Percentiles rank a stretch among this genome's conserved stretches.
Conservation (phyloP, 768 basidiomycete species). For the Trichaptum fuscoviolaceum region DNA sequence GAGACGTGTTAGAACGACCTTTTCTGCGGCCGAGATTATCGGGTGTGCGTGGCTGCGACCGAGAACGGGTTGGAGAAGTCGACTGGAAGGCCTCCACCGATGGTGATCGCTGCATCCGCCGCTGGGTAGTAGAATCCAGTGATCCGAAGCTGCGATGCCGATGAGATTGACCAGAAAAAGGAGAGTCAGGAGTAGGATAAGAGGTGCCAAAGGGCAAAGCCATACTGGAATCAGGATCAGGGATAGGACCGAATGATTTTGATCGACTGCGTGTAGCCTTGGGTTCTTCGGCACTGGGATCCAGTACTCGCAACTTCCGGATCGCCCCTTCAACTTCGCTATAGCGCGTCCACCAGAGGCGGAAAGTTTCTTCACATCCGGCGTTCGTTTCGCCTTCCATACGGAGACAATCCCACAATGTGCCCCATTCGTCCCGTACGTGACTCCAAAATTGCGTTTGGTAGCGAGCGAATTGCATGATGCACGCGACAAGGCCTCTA, state of each 20-base stretch:
- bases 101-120: background rate
- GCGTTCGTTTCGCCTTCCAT: slow-evolving; percentile 59
- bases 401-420: slow-evolving; percentile 80
- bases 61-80: background rate
- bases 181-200: background rate
- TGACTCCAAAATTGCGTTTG: slow-evolving; percentile 59
- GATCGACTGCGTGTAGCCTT: background rate
- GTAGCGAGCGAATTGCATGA: slow-evolving; percentile 46
- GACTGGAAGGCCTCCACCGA: slow-evolving; percentile 1
- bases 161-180: slow-evolving; percentile 1
- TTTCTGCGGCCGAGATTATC: background rate
- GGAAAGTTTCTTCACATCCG: slow-evolving; percentile 61
- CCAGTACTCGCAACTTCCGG: slow-evolving; percentile 28
- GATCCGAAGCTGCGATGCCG: background rate
- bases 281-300: background rate
- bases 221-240: background rate
- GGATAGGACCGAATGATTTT: background rate
- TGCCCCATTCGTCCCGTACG: slow-evolving; percentile 62
- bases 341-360: slow-evolving; percentile 69
- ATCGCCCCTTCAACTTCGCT: slow-evolving; percentile 54
- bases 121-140: background rate
- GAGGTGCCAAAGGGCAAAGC: background rate
- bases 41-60: background rate
- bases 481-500: slow-evolving; percentile 48
- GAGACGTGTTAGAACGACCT: slow-evolving; percentile 3